Conservation (phyloP, 495 filamentous ascomycete species). For the Glarea lozoyensis region DNA sequence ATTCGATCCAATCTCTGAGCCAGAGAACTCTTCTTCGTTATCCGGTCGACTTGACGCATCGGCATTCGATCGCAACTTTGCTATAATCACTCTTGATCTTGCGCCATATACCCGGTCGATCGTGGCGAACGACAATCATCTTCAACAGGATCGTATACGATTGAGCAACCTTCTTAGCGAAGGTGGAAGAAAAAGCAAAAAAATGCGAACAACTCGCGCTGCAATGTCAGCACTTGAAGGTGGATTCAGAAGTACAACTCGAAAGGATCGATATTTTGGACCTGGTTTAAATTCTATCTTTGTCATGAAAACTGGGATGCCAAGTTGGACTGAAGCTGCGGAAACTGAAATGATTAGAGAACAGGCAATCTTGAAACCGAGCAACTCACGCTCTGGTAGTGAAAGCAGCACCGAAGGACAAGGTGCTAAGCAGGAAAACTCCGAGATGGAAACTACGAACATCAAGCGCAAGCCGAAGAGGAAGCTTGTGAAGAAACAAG, state of each 20-base stretch:
- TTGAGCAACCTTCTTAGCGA: slow-evolving; percentile 50
- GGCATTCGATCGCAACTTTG: slow-evolving; percentile 59
- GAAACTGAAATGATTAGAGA: neutral
- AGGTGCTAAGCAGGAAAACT: too few species aligned
- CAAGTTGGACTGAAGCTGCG: slow-evolving; percentile 49
- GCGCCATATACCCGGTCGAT: slow-evolving; percentile 80
- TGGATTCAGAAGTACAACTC: slow-evolving; percentile 57
- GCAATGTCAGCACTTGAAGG: slow-evolving; percentile 80
- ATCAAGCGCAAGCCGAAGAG: too few species aligned
- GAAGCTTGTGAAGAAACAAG: too few species aligned
- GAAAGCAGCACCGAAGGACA: too few species aligned
- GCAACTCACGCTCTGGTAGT: too few species aligned
- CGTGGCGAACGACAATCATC: slow-evolving; percentile 59
- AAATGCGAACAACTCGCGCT: slow-evolving; percentile 65
- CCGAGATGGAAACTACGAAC: too few species aligned
- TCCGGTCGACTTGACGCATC: slow-evolving; percentile 34
- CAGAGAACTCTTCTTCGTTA: slow-evolving; percentile 26
- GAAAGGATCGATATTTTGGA: slow-evolving; percentile 76
- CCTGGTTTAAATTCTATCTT: slow-evolving; percentile 49
- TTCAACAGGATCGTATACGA: slow-evolving; percentile 56
- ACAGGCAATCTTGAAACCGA: too few species aligned
- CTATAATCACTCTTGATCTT: slow-evolving; percentile 60
- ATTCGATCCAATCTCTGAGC: slow-evolving; percentile 47
- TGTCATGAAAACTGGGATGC: slow-evolving; percentile 58
- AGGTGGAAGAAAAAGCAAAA: slow-evolving; percentile 39